Evolutionary conservation across 2,329 filamentous ascomycete genomes (phyloP).

Genomic region (Epichloe aotearoae): DNA sequence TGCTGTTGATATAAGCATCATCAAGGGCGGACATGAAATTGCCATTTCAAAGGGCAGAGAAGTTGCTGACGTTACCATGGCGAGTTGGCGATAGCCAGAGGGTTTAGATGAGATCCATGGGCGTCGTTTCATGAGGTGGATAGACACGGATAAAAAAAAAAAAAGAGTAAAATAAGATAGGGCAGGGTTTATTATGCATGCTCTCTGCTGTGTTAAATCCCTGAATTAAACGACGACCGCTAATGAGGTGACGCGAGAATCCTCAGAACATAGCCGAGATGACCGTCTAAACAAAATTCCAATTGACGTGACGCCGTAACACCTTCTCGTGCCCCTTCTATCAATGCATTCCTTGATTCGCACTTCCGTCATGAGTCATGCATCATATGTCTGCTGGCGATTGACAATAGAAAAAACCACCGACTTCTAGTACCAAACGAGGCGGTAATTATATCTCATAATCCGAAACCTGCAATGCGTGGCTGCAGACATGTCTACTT

Average conservation of each 20-base stretch:
- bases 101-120: not conserved
- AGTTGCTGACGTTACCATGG: constrained; percentile 32
- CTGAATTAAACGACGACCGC: too few species aligned
- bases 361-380: not conserved
- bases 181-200: too few species aligned
- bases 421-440: too few species aligned
- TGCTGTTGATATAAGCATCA: constrained; percentile 37
- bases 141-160: too few species aligned
- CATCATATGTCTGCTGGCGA: not conserved
- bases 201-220: too few species aligned
- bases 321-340: not conserved
- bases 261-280: not conserved
- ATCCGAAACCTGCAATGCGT: not conserved
- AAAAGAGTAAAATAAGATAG: too few species aligned
- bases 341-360: not conserved
- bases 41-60: constrained; percentile 47
- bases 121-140: too few species aligned
- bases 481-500: constrained; percentile 20
- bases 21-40: constrained; percentile 58
- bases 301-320: not conserved
- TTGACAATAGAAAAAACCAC: not conserved
- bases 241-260: not conserved
- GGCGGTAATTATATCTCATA: not conserved
- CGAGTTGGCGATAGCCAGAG: constrained; percentile 16
- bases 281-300: not conserved